These are phyloP conservation scores for Pleodorina starrii DNA, from an alignment of 139 green algal genomes.

Conservation along the genomic window DNA sequence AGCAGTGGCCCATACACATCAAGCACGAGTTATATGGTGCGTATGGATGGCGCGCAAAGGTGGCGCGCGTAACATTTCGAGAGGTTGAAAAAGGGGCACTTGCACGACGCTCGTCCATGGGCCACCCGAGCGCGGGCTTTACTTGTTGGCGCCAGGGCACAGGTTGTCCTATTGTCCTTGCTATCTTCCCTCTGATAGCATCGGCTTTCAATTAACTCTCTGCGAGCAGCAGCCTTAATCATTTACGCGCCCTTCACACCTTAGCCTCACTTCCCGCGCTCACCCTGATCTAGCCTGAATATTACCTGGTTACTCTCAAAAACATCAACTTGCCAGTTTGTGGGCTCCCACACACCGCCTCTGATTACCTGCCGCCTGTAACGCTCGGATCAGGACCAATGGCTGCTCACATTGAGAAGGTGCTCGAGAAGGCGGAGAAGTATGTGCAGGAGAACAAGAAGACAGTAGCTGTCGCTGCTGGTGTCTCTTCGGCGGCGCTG, in stretches of 20 bases:
- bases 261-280: neutral
- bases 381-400: conserved; percentile 29
- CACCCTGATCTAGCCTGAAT: neutral
- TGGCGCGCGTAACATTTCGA: no score
- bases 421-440: conserved; percentile 33
- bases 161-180: neutral
- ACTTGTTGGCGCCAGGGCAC: no score
- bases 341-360: neutral
- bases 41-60: no score
- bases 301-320: neutral
- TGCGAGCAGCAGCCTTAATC: neutral
- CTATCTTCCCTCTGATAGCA: neutral
- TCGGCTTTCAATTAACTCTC: neutral
- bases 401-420: conserved; percentile 12
- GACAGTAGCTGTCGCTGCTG: conserved; percentile 52
- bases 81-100: neutral
- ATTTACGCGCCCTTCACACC: neutral
- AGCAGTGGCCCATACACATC: no score
- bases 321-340: neutral
- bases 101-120: conserved; percentile 21
- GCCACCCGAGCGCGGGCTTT: neutral
- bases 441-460: conserved; percentile 64
- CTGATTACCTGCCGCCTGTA: neutral
- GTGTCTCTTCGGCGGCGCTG: conserved; percentile 39
- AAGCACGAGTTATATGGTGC: no score